Conservation (phyloP, 192 early-diverging fungal genomes). For the Coemansia sp. region DNA sequence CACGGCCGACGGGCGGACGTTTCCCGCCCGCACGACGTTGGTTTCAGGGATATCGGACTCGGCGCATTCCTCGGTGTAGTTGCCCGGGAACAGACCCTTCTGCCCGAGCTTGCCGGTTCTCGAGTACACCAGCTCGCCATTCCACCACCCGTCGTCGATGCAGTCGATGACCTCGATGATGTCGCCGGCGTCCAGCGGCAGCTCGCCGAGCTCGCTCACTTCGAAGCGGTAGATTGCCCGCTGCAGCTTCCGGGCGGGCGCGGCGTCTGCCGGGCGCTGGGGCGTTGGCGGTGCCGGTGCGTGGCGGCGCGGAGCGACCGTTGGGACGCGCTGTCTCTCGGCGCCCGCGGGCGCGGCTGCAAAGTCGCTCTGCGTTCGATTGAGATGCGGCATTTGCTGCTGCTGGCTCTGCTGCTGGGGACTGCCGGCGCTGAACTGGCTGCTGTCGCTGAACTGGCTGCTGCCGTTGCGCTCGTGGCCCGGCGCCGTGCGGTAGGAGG, state of each 20-base stretch:
- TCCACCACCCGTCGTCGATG: slow-evolving; percentile 95
- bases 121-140: slow-evolving; percentile 74
- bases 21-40: background rate
- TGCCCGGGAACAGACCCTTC: slow-evolving; percentile 90
- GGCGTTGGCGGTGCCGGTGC: slow-evolving; percentile 52
- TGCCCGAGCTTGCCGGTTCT: slow-evolving; percentile 14
- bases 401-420: slow-evolving; percentile 24
- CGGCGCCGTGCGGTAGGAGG: slow-evolving; percentile 16
- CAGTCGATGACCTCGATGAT: slow-evolving; percentile 81
- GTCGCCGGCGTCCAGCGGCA: slow-evolving; percentile 81
- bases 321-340: slow-evolving; percentile 18
- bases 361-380: slow-evolving; percentile 48
- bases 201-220: slow-evolving; percentile 75
- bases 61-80: slow-evolving; percentile 76
- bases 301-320: slow-evolving; percentile 50
- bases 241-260: slow-evolving; percentile 45
- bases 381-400: slow-evolving; percentile 22
- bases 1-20: slow-evolving; percentile 10
- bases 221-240: slow-evolving; percentile 79
- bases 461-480: slow-evolving; percentile 24
- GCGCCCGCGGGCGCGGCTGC: slow-evolving; percentile 9
- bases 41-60: slow-evolving; percentile 30
- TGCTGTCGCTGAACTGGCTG: slow-evolving; percentile 36
- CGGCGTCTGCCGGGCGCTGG: slow-evolving; percentile 28
- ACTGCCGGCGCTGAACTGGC: background rate